phyloP scores from a whole-genome alignment of 2,329 filamentous ascomycete genomes.

The Phyllachora maydis region DNA sequence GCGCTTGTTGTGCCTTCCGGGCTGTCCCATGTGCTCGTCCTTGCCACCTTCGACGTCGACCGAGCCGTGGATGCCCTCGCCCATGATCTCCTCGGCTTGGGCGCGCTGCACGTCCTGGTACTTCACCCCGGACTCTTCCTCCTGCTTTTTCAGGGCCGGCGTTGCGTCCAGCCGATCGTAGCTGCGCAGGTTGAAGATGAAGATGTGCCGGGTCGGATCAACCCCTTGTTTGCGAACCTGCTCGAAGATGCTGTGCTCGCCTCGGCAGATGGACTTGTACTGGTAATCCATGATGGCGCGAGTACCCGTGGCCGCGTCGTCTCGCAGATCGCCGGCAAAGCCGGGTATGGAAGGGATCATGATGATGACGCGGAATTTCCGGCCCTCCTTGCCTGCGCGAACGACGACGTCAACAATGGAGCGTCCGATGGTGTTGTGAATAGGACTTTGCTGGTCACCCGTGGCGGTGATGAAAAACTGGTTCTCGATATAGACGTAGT shows the following conservation, averaged over 20 bases:
- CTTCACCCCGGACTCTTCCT: constrained; percentile 61
- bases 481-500: constrained; percentile 95
- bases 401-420: constrained; percentile 86
- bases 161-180: constrained; percentile 88
- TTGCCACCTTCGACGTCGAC: constrained; percentile 21
- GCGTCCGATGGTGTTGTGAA: constrained; percentile 72
- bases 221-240: constrained; percentile 52
- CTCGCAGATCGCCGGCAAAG: constrained; percentile 77
- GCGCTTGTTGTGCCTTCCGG: constrained; percentile 13
- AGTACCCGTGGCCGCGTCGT: constrained; percentile 68
- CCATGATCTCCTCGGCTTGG: constrained; percentile 77
- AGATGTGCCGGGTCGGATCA: constrained; percentile 63
- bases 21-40: constrained; percentile 26
- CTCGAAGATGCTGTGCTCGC: constrained; percentile 76
- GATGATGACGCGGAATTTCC: constrained; percentile 82
- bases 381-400: constrained; percentile 55
- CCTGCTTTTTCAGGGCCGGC: constrained; percentile 47
- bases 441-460: constrained; percentile 64
- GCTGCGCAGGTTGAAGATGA: constrained; percentile 81
- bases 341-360: constrained; percentile 83
- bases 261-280: constrained; percentile 86
- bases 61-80: constrained; percentile 44
- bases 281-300: constrained; percentile 97
- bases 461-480: constrained; percentile 97
- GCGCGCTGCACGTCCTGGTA: constrained; percentile 79